phyloP scores from a whole-genome alignment of 1,139 yeast species.

The Saccharomycopsis hybrid region DNA sequence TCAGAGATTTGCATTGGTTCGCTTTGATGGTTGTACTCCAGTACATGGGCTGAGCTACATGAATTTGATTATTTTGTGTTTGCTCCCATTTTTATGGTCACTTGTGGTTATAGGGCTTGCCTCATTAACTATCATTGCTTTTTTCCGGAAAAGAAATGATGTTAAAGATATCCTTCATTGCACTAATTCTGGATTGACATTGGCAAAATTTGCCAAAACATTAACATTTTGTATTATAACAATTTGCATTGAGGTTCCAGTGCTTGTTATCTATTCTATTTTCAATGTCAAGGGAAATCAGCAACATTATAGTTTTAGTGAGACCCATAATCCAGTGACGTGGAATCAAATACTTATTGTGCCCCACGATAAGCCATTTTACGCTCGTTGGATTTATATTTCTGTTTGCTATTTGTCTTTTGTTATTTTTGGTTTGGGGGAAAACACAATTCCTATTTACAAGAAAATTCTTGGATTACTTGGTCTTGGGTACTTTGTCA shows the following conservation, averaged over 20 bases:
- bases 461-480: conserved; percentile 29
- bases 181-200: conserved; percentile 68
- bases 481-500: conserved; percentile 31
- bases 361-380: conserved; percentile 30
- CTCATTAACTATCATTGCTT: too few species aligned
- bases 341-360: conserved; percentile 41
- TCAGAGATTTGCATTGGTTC: conserved; percentile 49
- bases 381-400: conserved; percentile 45
- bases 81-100: conserved; percentile 68
- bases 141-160: conserved; percentile 54
- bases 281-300: conserved; percentile 43
- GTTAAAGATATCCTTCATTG: conserved; percentile 68
- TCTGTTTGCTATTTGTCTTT: conserved; percentile 59
- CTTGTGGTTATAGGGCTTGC: too few species aligned
- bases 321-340: conserved; percentile 34
- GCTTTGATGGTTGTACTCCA: conserved; percentile 61
- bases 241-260: conserved; percentile 59
- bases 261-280: too few species aligned
- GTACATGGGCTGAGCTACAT: too few species aligned
- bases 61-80: conserved; percentile 44
- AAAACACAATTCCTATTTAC: conserved; percentile 65
- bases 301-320: conserved; percentile 34
- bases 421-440: conserved; percentile 69
- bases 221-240: conserved; percentile 59
- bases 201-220: conserved; percentile 59